phyloP scores from a whole-genome alignment of 441 rosid species.

The Syzygium malaccense region DNA sequence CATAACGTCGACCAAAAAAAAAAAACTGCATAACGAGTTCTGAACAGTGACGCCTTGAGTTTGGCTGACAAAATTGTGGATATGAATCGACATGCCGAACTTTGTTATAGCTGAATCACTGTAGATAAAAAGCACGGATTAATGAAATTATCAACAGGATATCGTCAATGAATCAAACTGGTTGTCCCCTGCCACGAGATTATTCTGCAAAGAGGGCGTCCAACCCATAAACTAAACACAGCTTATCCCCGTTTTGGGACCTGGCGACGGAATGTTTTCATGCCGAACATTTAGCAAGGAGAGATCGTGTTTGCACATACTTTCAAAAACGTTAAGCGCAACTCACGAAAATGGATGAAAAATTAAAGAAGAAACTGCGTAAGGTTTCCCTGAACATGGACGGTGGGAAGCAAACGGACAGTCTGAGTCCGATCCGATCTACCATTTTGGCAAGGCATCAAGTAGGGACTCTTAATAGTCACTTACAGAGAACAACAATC shows the following conservation, averaged over 20 bases:
- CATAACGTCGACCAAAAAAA: too few relatives aligned
- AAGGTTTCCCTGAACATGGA: not conserved
- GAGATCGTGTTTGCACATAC: not conserved
- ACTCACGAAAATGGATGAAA: not conserved
- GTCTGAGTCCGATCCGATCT: not conserved
- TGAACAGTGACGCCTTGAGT: not conserved
- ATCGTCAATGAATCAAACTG: not conserved
- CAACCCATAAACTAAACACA: not conserved
- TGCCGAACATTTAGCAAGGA: not conserved
- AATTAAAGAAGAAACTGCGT: not conserved
- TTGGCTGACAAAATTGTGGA: not conserved
- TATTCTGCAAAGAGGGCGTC: not conserved
- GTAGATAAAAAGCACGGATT: not conserved
- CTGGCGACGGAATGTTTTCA: not conserved
- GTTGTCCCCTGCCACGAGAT: not conserved
- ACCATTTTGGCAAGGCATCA: not conserved
- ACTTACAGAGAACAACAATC: not conserved
- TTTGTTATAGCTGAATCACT: not conserved
- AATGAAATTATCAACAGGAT: not conserved
- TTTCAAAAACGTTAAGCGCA: not conserved
- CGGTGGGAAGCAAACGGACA: not conserved
- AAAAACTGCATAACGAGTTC: too few relatives aligned
- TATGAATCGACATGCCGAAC: not conserved
- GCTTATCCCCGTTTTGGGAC: not conserved
- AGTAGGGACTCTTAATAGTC: not conserved